Conservation (phyloP, 805 yeast species). For the Priceomyces fermenticarens region DNA sequence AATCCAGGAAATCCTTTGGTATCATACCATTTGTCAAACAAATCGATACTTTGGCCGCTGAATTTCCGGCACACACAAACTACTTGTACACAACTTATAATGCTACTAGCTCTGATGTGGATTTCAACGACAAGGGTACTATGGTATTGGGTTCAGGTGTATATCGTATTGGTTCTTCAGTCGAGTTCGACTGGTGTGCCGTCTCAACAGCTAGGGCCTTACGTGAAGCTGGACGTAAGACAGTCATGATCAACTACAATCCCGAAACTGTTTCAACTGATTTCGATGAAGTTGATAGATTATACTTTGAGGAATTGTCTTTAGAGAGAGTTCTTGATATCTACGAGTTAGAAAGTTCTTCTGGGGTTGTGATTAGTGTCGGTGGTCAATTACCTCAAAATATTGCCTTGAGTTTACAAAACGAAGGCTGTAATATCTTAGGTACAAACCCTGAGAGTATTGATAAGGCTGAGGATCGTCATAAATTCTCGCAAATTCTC, state of each 20-base stretch:
- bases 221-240: slow-evolving; percentile 80
- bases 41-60: slow-evolving; percentile 97
- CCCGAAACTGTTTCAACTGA: slow-evolving; percentile 99
- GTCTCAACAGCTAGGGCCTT: slow-evolving; percentile 94
- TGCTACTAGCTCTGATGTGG: slow-evolving; percentile 81
- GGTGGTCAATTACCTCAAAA: slow-evolving; percentile 99
- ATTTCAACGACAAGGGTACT: slow-evolving; percentile 85
- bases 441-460: slow-evolving; percentile 95
- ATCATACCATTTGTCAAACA: slow-evolving; percentile 92
- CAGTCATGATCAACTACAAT: slow-evolving; percentile 95
- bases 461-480: slow-evolving; percentile 97
- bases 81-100: slow-evolving; percentile 95
- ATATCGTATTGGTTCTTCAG: slow-evolving; percentile 96
- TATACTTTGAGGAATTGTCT: slow-evolving; percentile 92
- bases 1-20: slow-evolving; percentile 73
- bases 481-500: slow-evolving; percentile 90
- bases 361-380: slow-evolving; percentile 91
- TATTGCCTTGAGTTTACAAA: slow-evolving; percentile 82
- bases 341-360: slow-evolving; percentile 85
- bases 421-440: slow-evolving; percentile 79
- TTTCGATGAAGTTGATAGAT: slow-evolving; percentile 96
- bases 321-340: slow-evolving; percentile 97
- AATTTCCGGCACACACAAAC: slow-evolving; percentile 96
- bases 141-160: slow-evolving; percentile 99
- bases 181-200: slow-evolving; percentile 99